Percentiles rank a stretch among this genome's conserved stretches.
Evolutionary conservation across 805 yeast genomes (phyloP).

Genomic region (Helenozyma baotianmanensis): DNA sequence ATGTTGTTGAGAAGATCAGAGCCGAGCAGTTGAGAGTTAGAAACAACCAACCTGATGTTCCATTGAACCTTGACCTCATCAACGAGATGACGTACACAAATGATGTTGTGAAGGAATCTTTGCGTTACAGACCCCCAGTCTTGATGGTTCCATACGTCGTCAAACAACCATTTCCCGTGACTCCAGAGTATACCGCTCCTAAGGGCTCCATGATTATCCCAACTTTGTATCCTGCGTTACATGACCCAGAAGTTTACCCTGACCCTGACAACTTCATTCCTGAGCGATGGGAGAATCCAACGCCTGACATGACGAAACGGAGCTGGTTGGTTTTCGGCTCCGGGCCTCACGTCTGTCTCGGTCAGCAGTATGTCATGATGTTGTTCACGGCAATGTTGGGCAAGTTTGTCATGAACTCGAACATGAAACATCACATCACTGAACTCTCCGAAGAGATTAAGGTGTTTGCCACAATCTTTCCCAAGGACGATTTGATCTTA

Average conservation of each 20-base stretch:
- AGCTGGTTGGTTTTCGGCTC: conserved; percentile 97
- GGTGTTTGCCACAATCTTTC: conserved; percentile 98
- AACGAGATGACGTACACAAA: conserved; percentile 84
- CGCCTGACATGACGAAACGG: conserved; percentile 70
- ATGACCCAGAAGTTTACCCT: conserved; percentile 94
- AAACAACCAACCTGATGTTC: conserved; percentile 62
- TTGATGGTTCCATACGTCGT: conserved; percentile 96
- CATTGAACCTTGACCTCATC: conserved; percentile 66
- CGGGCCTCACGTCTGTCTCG: conserved; percentile 95
- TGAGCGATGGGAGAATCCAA: conserved; percentile 90
- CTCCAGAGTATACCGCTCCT: conserved; percentile 84
- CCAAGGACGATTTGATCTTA: conserved; percentile 87
- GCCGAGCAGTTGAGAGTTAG: conserved; percentile 87
- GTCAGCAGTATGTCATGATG: conserved; percentile 90
- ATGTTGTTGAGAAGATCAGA: conserved; percentile 77
- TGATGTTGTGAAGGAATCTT: conserved; percentile 86
- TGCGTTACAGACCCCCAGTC: conserved; percentile 96
- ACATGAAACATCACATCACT: conserved; percentile 79
- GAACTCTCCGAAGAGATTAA: conserved; percentile 84
- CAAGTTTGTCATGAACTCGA: conserved; percentile 76
- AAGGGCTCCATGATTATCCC: conserved; percentile 98
- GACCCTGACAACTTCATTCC: conserved; percentile 93
- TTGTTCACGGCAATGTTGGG: conserved; percentile 88
- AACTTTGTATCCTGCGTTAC: conserved; percentile 90
- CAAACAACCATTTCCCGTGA: conserved; percentile 79